phyloP scores from a whole-genome alignment of 2,329 filamentous ascomycete genomes.

The Xylariaceae sp. region DNA sequence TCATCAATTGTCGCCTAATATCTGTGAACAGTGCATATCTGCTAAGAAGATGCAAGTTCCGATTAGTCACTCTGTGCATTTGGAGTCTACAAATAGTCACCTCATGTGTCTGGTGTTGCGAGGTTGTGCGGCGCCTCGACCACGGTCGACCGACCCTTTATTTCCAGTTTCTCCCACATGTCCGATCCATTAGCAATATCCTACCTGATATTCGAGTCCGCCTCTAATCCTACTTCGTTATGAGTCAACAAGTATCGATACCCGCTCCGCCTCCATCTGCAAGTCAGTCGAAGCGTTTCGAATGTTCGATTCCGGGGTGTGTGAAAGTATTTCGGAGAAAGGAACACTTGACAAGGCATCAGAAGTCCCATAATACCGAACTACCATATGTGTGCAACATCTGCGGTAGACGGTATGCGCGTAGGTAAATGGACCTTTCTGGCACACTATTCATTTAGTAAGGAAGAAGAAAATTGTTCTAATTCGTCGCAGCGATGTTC shows the following conservation, averaged over 20 bases:
- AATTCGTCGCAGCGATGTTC: conserved; percentile 19
- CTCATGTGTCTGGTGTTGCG: too few species aligned
- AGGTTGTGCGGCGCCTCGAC: too few species aligned
- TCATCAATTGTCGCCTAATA: too few species aligned
- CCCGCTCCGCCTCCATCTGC: background rate
- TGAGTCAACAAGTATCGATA: conserved; percentile 2
- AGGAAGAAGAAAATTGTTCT: background rate
- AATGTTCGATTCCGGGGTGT: conserved; percentile 20
- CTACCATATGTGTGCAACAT: conserved; percentile 24
- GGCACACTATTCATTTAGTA: background rate
- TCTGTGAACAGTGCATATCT: too few species aligned
- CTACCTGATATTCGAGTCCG: too few species aligned
- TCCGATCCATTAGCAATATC: too few species aligned
- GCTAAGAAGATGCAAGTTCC: too few species aligned
- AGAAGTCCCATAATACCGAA: conserved; percentile 22
- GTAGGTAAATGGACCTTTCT: conserved; percentile 18
- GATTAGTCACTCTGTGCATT: too few species aligned
- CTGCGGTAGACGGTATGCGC: conserved; percentile 24
- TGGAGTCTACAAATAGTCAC: too few species aligned
- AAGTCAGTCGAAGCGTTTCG: conserved; percentile 11
- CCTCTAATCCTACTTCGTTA: too few species aligned
- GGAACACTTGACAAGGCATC: conserved; percentile 26
- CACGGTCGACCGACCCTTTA: too few species aligned
- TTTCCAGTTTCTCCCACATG: too few species aligned
- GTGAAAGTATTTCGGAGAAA: conserved; percentile 24